Evolutionary conservation across 225 moss, liverwort and hornwort species (phyloP), one percentile per base, ranked within the genome.

Genomic region (Sphagnum tenellum): DNA sequence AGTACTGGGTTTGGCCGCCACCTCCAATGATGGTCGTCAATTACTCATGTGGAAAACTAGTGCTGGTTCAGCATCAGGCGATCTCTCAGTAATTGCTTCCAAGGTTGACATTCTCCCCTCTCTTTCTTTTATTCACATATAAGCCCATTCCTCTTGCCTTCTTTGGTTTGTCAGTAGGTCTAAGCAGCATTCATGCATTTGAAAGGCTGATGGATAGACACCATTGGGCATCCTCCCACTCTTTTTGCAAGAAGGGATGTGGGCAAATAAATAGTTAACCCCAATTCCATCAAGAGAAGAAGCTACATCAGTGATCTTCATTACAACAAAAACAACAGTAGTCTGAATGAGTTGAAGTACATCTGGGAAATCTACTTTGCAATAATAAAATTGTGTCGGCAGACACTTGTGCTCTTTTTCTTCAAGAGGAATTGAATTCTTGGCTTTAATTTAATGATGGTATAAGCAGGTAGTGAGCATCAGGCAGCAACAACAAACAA

Each of bases 41-140:
- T 48, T 76, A 49, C 48, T 63, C 62, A 48, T 51, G 0, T 76
- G 67, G 75, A 66, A 65, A 10, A 54, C 67, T 44, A 45, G 67
- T 5, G 75, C 63, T 3, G 70, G 71, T 9, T 67, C 71, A 9
- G 44, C 57, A 9, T 76, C 71, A 3, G 71, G 75, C 3, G 71
- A 76, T 46, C 75, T 76, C n/a, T 76, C 75, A 49, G 51, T 53
- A 5, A 57, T 76, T 9, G 75, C 75, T 53, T 64, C 45, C 55
- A 10, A 76, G 75, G 75, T 76, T 51, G 52, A 9, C 12, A 44
- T 58, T 44, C 55, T 13, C 2, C 49, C 52, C 48, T 51, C 8
- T 13, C 49, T 29, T 29, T 29, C 29, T 29, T 29, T 29, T 29
- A 29, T 29, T 29, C 29, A 29, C 29, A 29, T 29, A 29, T 29